Base-by-base conservation (phyloP, 2,329 filamentous ascomycete genomes). In the Ophiocordyceps sinensis region DNA sequence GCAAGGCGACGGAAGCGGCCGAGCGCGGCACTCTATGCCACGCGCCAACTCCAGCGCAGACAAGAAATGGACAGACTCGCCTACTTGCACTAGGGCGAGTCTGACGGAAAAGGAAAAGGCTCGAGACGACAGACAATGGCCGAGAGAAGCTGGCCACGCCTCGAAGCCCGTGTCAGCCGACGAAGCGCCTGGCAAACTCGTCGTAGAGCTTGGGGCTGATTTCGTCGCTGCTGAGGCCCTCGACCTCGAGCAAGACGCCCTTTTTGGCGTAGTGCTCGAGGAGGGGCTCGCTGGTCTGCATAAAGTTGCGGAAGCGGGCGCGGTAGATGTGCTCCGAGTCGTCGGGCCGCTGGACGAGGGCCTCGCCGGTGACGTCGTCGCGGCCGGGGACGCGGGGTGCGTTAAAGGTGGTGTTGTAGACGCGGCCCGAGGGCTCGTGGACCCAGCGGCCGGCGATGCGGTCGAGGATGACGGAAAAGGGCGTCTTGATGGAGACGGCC, bases 401-500 rank as follows among this genome's bases (percentile, higher is more conserved):
- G 56, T 96, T 87, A 67, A 94, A 98, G 0, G 79, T 79, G 3
- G 87, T 93, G 60, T 98, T 98, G 69, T 98, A 98, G 14, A 95
- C 82, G 26, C 91, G 75, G 2, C 91, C 91, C 0, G 86, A 94
- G 1, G 86, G 79, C 53, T 84, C 83, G 62, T 98, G 91, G 34
- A 95, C 82, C 88, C 88, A 95, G 43, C 91, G 82, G 40, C 86
- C 87, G 36, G 84, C 78, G 51, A 98, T 95, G 42, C 91, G 82
- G 51, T 87, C 78, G 49, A 96, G 73, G 45, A 98, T 87, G 45
- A 95, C 85, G 9, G 82, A 75, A 29, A 84, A 76, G 0, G 91
- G 91, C 0, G 89, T 96, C 55, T 82, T 74, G 51, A 96, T 71
- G 42, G 84, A 86, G 44, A 95, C 81, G 38, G 87, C 91, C 45